Percentiles rank a stretch among this genome's conserved stretches.
Conservation (phyloP, 345 rosid genomes). For the Rhizophora mangle region DNA sequence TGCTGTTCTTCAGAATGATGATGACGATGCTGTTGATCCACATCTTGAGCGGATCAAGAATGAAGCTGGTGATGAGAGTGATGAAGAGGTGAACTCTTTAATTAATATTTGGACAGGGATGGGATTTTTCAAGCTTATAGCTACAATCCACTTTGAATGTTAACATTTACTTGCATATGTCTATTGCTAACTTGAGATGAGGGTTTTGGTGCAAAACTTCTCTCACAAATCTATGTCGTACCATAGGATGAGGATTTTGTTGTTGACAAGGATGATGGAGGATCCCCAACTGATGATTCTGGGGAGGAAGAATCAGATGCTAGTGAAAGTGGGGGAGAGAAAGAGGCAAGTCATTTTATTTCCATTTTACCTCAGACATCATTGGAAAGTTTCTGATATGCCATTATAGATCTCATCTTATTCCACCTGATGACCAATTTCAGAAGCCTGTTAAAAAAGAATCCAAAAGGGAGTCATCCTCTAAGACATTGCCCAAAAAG, state of each 20-base stretch:
- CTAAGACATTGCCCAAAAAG: constrained; percentile 63
- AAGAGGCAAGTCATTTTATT: constrained; percentile 53
- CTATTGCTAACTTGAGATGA: not conserved
- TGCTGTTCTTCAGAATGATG: constrained; percentile 68
- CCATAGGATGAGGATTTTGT: constrained; percentile 93
- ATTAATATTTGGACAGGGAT: not conserved
- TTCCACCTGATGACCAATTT: constrained; percentile 13
- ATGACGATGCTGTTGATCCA: constrained; percentile 88
- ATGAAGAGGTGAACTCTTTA: constrained; percentile 65
- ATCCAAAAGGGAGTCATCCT: constrained; percentile 55
- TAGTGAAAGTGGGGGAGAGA: constrained; percentile 67
- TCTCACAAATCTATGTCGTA: too few relatives aligned
- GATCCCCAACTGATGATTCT: constrained; percentile 97
- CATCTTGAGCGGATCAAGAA: constrained; percentile 86
- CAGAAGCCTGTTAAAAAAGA: constrained; percentile 80
- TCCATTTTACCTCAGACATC: not conserved
- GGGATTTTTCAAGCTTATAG: not conserved
- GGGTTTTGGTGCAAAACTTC: constrained; percentile 7
- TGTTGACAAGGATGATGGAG: constrained; percentile 72
- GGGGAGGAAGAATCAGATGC: constrained; percentile 74
- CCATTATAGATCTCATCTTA: constrained; percentile 10
- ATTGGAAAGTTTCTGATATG: not conserved
- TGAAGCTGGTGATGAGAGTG: constrained; percentile 93
- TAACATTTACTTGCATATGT: too few relatives aligned
- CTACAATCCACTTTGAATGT: not conserved